Evolutionary conservation across 306 rosid species (phyloP).

Genomic region (Vigna nakashimae): DNA sequence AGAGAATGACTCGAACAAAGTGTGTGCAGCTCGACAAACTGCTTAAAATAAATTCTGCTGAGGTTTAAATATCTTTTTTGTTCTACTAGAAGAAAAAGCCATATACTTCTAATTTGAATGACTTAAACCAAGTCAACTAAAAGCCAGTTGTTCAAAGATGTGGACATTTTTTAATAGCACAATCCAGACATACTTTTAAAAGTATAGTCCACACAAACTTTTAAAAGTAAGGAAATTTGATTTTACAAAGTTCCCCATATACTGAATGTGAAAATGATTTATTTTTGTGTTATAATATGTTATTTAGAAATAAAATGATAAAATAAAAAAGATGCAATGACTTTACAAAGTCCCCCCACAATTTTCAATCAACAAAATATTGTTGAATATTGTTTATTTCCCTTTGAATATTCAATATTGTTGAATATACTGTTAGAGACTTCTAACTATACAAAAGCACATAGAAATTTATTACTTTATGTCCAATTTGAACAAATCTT

Average conservation of each 20-base stretch:
- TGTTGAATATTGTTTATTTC: too few relatives aligned
- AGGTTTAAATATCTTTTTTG: background rate
- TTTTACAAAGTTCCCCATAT: background rate
- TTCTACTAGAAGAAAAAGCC: background rate
- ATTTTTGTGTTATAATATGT: background rate
- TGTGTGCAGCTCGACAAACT: too few relatives aligned
- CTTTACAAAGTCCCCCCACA: constrained; percentile 33
- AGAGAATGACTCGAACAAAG: too few relatives aligned
- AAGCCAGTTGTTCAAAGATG: background rate
- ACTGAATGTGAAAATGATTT: background rate
- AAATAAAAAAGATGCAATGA: background rate
- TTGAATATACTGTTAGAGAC: too few relatives aligned
- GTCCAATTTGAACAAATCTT: too few relatives aligned
- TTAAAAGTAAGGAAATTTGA: background rate
- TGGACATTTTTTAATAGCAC: background rate
- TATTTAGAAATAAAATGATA: background rate
- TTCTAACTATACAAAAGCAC: background rate
- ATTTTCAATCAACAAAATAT: too few relatives aligned
- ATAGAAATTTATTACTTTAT: background rate
- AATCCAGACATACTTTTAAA: background rate
- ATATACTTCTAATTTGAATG: background rate
- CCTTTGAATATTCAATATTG: too few relatives aligned
- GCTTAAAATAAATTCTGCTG: too few relatives aligned
- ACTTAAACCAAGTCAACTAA: background rate
- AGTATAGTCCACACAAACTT: background rate